Conservation (phyloP, 225 moss, liverwort and hornwort genomes). For the Thuidium tamariscinum region DNA sequence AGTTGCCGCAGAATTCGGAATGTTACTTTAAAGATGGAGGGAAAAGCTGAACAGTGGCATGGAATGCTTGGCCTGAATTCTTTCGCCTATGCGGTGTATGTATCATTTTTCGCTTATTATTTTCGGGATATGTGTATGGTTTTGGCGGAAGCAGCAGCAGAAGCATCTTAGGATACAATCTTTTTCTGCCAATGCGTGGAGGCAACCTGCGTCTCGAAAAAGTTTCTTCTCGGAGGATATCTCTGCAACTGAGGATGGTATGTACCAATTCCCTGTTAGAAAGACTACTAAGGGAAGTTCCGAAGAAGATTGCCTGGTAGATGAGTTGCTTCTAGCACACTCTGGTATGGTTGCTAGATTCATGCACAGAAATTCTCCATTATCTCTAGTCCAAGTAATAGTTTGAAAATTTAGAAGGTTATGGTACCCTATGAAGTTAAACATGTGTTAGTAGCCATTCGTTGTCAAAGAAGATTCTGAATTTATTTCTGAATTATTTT, state of each 20-base stretch:
- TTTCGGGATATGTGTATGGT: slow-evolving; percentile 2
- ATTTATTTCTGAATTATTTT: not conserved
- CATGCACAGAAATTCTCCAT: not conserved
- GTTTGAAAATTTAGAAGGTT: not conserved
- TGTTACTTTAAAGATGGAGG: no score
- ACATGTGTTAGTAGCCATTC: not conserved
- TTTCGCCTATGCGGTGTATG: not conserved
- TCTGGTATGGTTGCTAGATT: not conserved
- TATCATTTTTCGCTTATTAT: not conserved
- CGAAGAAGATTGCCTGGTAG: not conserved
- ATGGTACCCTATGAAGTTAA: not conserved
- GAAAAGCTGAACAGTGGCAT: not conserved
- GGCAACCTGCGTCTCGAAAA: not conserved
- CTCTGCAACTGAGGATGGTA: slow-evolving; percentile 7
- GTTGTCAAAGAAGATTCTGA: not conserved
- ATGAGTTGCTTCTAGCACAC: not conserved
- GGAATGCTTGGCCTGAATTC: not conserved
- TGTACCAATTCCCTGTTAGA: not conserved
- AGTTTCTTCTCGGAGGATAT: not conserved
- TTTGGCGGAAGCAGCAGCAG: slow-evolving; percentile 11
- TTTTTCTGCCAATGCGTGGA: not conserved
- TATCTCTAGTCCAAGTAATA: not conserved
- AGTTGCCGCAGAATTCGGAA: not conserved
- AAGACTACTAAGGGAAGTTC: not conserved
- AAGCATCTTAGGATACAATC: not conserved